Evolutionary conservation across 2,329 filamentous ascomycete species (phyloP), one percentile per base, ranked within the genome.

Genomic region (Periconia sp.): DNA sequence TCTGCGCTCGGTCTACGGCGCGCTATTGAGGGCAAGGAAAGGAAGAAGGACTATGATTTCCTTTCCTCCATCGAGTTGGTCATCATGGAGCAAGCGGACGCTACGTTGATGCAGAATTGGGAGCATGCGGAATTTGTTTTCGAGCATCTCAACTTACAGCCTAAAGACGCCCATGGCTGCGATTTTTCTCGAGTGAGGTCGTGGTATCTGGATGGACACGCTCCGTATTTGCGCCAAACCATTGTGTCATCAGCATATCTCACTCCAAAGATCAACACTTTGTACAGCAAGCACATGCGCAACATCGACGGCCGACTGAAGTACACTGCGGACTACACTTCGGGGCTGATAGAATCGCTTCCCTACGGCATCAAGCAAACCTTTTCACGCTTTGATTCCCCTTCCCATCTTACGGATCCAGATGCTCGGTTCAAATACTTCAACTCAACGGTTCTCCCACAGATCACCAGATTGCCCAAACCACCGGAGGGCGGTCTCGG

Each of bases 21-120:
- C 73, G 89, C 91, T 29, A 92, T 99, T 58, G 91, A 92, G 30
- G 80, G 83, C 34, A 87, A 89, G 61, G 55, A 63, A 40, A 79
- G 74, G 55, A 79, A 77, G 47, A 86, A 87, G 66, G 92, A 97
- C 66, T 85, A 83, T 57, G 94, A 99, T 70, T 99, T 96, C 66
- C 78, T 99, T 11, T 92, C 88, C 43, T 97, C 92, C 1, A 89
- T 99, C 59, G 94, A 99, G 71, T 72, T 99, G 37, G 85, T 94
- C 22, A 79, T 97, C 33, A 79, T 96, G 48, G 94, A 99, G 68
- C 92, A 97, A 71, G 87, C 90, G 10, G 92, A 97, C 69, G 91
- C 91, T 0, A 81, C 96, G 29, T 82, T 95, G 7, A 96, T 96
- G 91, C 94, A 99, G 69, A 97, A 96, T 68, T 97, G 92, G 92